Conservation (phyloP, 345 rosid species). For the Brassica rapa region DNA sequence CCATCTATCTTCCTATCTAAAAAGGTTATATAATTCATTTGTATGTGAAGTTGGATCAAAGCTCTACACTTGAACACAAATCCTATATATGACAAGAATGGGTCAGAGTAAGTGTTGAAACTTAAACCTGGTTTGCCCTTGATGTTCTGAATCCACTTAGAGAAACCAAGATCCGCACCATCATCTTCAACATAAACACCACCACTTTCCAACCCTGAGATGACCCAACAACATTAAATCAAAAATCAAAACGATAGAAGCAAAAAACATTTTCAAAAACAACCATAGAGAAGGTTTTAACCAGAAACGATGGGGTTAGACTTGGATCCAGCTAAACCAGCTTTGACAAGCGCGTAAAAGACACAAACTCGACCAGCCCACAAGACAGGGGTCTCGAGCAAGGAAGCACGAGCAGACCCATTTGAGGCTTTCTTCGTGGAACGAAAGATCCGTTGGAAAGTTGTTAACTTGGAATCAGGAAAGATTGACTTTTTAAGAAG, state of each 20-base stretch:
- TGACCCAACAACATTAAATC: background rate
- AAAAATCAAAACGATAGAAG: background rate
- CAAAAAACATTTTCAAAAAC: background rate
- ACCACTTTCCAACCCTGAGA: slow-evolving; percentile 52
- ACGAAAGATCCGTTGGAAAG: slow-evolving; percentile 30
- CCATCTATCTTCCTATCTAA: background rate
- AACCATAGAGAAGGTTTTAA: slow-evolving; percentile 5
- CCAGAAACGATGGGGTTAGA: slow-evolving; percentile 81
- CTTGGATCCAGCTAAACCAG: slow-evolving; percentile 86
- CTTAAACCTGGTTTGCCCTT: slow-evolving; percentile 64
- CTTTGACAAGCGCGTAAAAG: slow-evolving; percentile 77
- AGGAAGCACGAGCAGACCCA: slow-evolving; percentile 51
- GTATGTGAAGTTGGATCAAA: background rate
- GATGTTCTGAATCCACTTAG: slow-evolving; percentile 66
- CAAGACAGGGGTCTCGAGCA: slow-evolving; percentile 68
- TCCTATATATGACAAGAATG: background rate
- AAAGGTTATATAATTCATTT: background rate
- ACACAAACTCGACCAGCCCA: slow-evolving; percentile 88
- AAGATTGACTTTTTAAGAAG: slow-evolving; percentile 43
- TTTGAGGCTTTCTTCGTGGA: slow-evolving; percentile 28
- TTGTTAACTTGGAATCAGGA: slow-evolving; percentile 34
- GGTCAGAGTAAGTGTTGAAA: slow-evolving; percentile 8
- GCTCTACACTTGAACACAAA: slow-evolving; percentile 13
- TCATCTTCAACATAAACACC: slow-evolving; percentile 46
- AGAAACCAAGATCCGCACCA: slow-evolving; percentile 81